phyloP scores from a whole-genome alignment of 495 filamentous ascomycete genomes.

The Pyrenula aspistea region DNA sequence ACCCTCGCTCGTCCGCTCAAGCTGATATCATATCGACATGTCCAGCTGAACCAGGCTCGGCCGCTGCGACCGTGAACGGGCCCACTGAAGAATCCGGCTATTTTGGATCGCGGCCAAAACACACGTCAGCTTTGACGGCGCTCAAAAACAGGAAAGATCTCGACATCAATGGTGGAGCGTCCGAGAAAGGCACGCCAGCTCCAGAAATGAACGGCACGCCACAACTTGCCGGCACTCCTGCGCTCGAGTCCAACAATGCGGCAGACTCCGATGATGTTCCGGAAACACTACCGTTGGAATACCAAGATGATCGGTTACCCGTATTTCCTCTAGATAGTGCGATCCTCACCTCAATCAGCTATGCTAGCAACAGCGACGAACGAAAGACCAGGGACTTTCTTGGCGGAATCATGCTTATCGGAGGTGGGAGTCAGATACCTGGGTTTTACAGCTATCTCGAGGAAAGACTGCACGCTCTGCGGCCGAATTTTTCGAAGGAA shows the following conservation, averaged over 20 bases:
- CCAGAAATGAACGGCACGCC: slow-evolving; percentile 63
- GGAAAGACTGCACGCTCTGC: slow-evolving; percentile 56
- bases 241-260: not conserved
- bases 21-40: slow-evolving; percentile 52
- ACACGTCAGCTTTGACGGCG: slow-evolving; percentile 25
- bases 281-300: slow-evolving; percentile 35
- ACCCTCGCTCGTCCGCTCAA: slow-evolving; percentile 79
- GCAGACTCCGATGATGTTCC: slow-evolving; percentile 8
- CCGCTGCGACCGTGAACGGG: slow-evolving; percentile 4
- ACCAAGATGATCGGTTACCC: slow-evolving; percentile 74
- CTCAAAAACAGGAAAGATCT: slow-evolving; percentile 37
- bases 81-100: slow-evolving; percentile 22
- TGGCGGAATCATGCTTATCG: slow-evolving; percentile 90
- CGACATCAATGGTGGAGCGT: slow-evolving; percentile 67
- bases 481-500: slow-evolving; percentile 62
- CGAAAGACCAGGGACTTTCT: slow-evolving; percentile 86
- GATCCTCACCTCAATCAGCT: slow-evolving; percentile 74
- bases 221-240: slow-evolving; percentile 14
- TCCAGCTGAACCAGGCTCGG: not conserved
- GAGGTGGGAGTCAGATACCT: slow-evolving; percentile 72
- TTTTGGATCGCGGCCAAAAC: slow-evolving; percentile 16
- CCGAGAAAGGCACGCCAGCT: slow-evolving; percentile 72
- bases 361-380: slow-evolving; percentile 79
- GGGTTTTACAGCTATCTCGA: slow-evolving; percentile 69
- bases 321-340: slow-evolving; percentile 75